A percentile compares a stretch with the other conserved stretches of the same genome.
These are phyloP conservation scores for Xylariaceae sp. DNA, from an alignment of 2,329 filamentous ascomycete species.

Conservation along the genomic window DNA sequence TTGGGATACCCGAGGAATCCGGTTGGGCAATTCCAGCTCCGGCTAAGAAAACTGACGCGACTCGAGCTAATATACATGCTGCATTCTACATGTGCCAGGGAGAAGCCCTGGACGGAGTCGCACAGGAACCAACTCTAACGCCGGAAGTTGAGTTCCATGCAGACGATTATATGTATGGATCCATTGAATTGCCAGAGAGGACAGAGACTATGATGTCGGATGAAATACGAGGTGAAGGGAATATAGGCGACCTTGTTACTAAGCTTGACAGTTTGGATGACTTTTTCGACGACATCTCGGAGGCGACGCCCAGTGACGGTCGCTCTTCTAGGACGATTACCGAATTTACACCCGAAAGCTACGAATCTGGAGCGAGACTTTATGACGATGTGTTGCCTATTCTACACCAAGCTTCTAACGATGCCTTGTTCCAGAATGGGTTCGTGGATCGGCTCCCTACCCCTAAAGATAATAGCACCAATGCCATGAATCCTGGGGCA, in stretches of 20 bases:
- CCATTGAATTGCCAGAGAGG: slow-evolving; percentile 67
- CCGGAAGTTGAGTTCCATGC: slow-evolving; percentile 89
- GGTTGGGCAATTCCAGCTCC: slow-evolving; percentile 96
- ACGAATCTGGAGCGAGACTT: slow-evolving; percentile 72
- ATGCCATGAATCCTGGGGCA: slow-evolving; percentile 60
- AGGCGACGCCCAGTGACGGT: slow-evolving; percentile 57
- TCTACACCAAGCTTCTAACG: slow-evolving; percentile 76
- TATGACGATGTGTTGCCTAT: slow-evolving; percentile 94
- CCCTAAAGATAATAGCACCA: slow-evolving; percentile 55
- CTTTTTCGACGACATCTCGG: slow-evolving; percentile 69
- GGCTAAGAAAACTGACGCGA: slow-evolving; percentile 80
- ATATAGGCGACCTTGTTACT: slow-evolving; percentile 77
- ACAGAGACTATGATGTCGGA: slow-evolving; percentile 93
- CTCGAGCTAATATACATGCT: slow-evolving; percentile 87
- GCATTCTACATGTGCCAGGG: slow-evolving; percentile 92
- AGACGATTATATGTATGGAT: slow-evolving; percentile 81
- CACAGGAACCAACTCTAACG: slow-evolving; percentile 61
- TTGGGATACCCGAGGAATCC: slow-evolving; percentile 91
- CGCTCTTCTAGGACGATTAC: slow-evolving; percentile 60
- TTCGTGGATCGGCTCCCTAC: slow-evolving; percentile 69
- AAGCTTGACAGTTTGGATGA: slow-evolving; percentile 77
- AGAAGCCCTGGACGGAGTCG: slow-evolving; percentile 52
- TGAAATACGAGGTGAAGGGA: slow-evolving; percentile 65
- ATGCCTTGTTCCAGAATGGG: slow-evolving; percentile 81
- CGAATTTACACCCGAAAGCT: slow-evolving; percentile 60